Evolutionary conservation across 306 rosid genomes (phyloP).

Genomic region (Rubus idaeus): DNA sequence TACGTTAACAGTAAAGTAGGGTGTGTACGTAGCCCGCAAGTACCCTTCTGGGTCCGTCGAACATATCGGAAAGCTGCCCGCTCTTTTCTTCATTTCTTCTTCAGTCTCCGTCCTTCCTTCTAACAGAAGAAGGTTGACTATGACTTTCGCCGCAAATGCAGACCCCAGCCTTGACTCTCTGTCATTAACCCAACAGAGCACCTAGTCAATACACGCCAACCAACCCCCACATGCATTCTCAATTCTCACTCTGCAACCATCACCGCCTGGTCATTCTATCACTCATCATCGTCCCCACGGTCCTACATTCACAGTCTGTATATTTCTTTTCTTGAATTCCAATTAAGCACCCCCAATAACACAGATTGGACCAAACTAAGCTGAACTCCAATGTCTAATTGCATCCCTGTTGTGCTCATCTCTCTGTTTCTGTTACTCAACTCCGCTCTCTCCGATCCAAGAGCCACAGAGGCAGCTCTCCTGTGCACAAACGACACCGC

Average conservation of each 20-base stretch:
- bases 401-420: constrained; percentile 15
- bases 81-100: background rate
- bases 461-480: constrained; percentile 48
- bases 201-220: background rate
- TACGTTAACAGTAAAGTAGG: too few relatives aligned
- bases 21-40: background rate
- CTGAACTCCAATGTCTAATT: background rate
- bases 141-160: background rate
- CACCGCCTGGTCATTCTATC: too few relatives aligned
- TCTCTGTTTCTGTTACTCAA: constrained; percentile 9
- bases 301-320: background rate
- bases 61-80: background rate
- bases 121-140: background rate
- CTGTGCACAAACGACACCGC: constrained; percentile 58
- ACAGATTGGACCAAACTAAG: background rate
- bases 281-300: background rate
- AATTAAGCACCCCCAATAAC: background rate
- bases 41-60: background rate
- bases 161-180: background rate
- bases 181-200: background rate
- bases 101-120: background rate
- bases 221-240: background rate
- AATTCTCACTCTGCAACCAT: background rate
- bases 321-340: too few relatives aligned
- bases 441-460: constrained; percentile 40